Evolutionary conservation across 2,329 filamentous ascomycete genomes (phyloP).

Genomic region (Zymoseptoria passerinii): DNA sequence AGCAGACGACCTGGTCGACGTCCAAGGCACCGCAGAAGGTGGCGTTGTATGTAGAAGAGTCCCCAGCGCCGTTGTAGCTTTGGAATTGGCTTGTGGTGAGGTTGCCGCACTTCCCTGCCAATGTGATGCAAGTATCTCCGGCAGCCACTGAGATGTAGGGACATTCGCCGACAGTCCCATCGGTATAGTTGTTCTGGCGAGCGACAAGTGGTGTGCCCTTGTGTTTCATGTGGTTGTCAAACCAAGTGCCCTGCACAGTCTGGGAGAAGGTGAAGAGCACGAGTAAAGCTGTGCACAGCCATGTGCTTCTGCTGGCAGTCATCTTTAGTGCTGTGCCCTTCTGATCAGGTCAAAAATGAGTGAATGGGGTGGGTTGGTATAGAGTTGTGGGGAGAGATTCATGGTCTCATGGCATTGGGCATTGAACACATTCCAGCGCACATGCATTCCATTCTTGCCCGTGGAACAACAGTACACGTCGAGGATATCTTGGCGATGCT

Average conservation of each 20-base stretch:
- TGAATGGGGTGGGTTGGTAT: neutral
- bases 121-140: neutral
- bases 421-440: neutral
- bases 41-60: neutral
- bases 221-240: neutral
- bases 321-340: neutral
- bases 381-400: neutral
- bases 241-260: neutral
- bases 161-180: neutral
- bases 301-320: neutral
- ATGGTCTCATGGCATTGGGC: neutral
- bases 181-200: neutral
- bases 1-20: slow-evolving; percentile 9
- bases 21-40: neutral
- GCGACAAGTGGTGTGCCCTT: neutral
- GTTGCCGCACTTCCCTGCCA: neutral
- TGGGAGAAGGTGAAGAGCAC: neutral
- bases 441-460: neutral
- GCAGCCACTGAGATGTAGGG: neutral
- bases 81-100: neutral
- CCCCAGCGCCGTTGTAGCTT: neutral
- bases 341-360: neutral
- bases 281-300: neutral
- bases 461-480: neutral
- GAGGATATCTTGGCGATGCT: neutral